Evolutionary conservation across 139 green algal species (phyloP).

Genomic region (Nannochloris sp.): DNA sequence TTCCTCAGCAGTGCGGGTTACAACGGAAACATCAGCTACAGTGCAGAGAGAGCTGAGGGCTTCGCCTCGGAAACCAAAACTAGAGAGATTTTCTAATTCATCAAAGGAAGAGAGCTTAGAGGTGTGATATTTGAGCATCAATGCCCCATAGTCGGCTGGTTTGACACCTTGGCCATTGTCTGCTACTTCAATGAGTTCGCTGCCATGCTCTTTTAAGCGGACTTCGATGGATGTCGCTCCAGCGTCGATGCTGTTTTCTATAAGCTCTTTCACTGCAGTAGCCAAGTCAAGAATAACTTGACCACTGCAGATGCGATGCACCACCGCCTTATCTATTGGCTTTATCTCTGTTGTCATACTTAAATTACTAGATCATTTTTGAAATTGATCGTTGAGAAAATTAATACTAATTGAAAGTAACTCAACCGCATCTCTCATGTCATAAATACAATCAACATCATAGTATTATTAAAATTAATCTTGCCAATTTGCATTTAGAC

Average conservation of each 20-base stretch:
- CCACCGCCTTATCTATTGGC: constrained; percentile 50
- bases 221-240: constrained; percentile 87
- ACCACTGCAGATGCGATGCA: constrained; percentile 78
- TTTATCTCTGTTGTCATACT: constrained; percentile 29
- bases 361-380: neutral
- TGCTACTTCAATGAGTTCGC: constrained; percentile 83
- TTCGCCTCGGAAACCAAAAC: constrained; percentile 95
- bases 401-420: too few species aligned
- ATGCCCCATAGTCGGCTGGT: constrained; percentile 51
- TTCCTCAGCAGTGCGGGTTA: constrained; percentile 69
- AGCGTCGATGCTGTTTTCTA: constrained; percentile 95
- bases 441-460: too few species aligned
- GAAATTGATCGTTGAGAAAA: too few species aligned
- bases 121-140: constrained; percentile 94
- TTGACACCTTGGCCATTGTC: constrained; percentile 88
- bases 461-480: too few species aligned
- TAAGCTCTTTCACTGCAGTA: constrained; percentile 85
- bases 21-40: constrained; percentile 58
- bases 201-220: constrained; percentile 78
- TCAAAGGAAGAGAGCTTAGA: constrained; percentile 82
- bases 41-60: constrained; percentile 89
- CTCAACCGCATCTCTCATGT: too few species aligned
- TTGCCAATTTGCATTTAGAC: too few species aligned
- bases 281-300: constrained; percentile 89
- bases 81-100: constrained; percentile 75